Percentiles rank a stretch among this genome's conserved stretches.
phyloP scores from a whole-genome alignment of 2,329 filamentous ascomycete species.

The Lecanosticta acicola region DNA sequence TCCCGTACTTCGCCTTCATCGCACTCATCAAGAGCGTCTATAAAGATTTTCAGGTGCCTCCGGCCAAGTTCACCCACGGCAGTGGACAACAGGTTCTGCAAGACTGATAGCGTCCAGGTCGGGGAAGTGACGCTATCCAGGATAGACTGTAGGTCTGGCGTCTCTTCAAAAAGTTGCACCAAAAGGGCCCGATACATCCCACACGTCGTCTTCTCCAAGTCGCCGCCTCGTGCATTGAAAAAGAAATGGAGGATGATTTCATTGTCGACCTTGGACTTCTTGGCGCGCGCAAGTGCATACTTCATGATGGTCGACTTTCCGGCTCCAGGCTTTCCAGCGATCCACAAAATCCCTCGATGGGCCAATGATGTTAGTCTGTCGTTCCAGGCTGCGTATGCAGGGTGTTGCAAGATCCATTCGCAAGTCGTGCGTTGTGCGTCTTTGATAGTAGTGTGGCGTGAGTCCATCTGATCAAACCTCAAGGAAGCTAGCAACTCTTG shows the following conservation, averaged over 20 bases:
- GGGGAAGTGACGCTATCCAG: conserved; percentile 13
- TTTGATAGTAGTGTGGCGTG: conserved; percentile 36
- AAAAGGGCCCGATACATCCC: conserved; percentile 51
- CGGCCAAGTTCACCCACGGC: conserved; percentile 27
- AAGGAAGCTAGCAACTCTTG: conserved; percentile 17
- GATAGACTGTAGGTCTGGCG: conserved; percentile 33
- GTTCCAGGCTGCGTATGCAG: conserved; percentile 38
- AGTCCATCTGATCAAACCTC: conserved; percentile 39
- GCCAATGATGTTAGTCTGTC: conserved; percentile 20
- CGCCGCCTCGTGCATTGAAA: conserved; percentile 45
- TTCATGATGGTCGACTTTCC: conserved; percentile 31
- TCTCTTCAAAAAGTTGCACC: conserved; percentile 39
- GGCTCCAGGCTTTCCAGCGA: conserved; percentile 19
- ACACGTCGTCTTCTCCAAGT: conserved; percentile 40
- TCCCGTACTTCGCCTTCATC: conserved; percentile 35
- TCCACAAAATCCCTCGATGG: conserved; percentile 21
- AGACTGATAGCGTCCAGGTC: conserved; percentile 21
- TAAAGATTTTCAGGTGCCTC: conserved; percentile 32
- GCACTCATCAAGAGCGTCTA: conserved; percentile 47
- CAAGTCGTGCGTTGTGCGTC: conserved; percentile 38
- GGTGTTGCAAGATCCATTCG: conserved; percentile 37
- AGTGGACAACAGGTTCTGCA: conserved; percentile 28
- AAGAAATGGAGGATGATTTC: conserved; percentile 41
- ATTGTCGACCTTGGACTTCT: conserved; percentile 14
- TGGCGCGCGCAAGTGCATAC: conserved; percentile 11